phyloP scores from a whole-genome alignment of 1,284 basidiomycete genomes.

The Uromyces viciae-fabae region DNA sequence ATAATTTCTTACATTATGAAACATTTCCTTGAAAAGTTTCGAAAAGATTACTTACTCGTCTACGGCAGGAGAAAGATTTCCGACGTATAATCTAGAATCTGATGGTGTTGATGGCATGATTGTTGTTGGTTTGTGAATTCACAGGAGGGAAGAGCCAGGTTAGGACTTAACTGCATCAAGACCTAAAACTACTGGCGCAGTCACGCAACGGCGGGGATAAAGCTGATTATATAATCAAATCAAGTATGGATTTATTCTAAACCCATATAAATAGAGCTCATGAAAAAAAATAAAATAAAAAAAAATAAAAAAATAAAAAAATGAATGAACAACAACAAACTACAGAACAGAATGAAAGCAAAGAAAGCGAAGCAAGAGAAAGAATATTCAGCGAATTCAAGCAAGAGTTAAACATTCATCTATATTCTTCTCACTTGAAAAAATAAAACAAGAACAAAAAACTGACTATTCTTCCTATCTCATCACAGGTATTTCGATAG shows the following conservation, averaged over 20 bases:
- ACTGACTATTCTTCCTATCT: background rate
- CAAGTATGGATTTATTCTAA: too few relatives aligned
- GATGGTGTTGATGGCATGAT: background rate
- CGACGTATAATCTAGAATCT: constrained; percentile 70
- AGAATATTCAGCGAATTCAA: constrained; percentile 29
- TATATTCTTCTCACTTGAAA: background rate
- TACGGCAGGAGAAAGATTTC: constrained; percentile 79
- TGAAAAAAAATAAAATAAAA: too few relatives aligned
- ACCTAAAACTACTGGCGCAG: too few relatives aligned
- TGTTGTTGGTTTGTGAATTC: background rate
- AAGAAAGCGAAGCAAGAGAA: constrained; percentile 34
- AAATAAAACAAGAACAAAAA: too few relatives aligned
- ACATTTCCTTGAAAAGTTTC: background rate
- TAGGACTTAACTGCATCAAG: too few relatives aligned
- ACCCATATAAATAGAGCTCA: too few relatives aligned
- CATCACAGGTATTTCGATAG: constrained; percentile 38
- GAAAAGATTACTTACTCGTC: constrained; percentile 68
- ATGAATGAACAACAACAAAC: too few relatives aligned
- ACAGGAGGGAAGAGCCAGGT: too few relatives aligned
- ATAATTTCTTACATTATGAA: background rate
- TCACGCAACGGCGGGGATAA: too few relatives aligned
- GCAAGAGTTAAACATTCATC: constrained; percentile 4
- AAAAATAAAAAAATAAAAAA: too few relatives aligned
- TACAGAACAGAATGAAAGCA: background rate
- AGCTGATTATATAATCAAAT: too few relatives aligned